Evolutionary conservation across 306 rosid genomes (phyloP).

Genomic region (Cicer arietinum): DNA sequence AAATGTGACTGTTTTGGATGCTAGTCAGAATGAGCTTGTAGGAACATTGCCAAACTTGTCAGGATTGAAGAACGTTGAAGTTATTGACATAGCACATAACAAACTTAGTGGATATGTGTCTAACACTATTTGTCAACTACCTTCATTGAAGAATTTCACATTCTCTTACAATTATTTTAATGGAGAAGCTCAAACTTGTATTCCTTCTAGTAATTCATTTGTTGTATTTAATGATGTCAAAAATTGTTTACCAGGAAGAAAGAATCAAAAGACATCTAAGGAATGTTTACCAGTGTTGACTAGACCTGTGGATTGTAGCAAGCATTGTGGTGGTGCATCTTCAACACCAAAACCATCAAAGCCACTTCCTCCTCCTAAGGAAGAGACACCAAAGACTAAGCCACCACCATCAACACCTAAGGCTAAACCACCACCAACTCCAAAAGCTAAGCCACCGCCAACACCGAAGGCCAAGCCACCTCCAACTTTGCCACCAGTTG

Average conservation of each 20-base stretch:
- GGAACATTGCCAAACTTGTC: conserved; percentile 59
- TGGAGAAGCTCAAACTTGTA: conserved; percentile 56
- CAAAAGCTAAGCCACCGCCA: conserved; percentile 19
- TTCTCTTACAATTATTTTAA: conserved; percentile 65
- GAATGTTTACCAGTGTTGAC: conserved; percentile 52
- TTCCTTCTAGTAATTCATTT: neutral
- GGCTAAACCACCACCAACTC: conserved; percentile 25
- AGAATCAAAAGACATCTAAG: conserved; percentile 55
- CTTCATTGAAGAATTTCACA: conserved; percentile 56
- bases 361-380: neutral
- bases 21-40: conserved; percentile 55
- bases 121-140: conserved; percentile 56
- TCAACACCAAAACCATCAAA: conserved; percentile 26
- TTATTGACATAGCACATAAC: conserved; percentile 53
- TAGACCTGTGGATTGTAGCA: conserved; percentile 64
- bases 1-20: conserved; percentile 51
- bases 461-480: conserved; percentile 16
- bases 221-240: conserved; percentile 42
- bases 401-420: conserved; percentile 34
- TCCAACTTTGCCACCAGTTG: neutral
- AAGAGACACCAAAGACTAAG: neutral
- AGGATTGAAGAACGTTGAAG: conserved; percentile 53
- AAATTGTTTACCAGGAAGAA: conserved; percentile 62
- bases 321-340: conserved; percentile 44
- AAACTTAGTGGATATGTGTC: conserved; percentile 62